Evolutionary conservation across 306 rosid species (phyloP), one percentile per base, ranked within the genome.

Genomic region (Cicer cuneatum): DNA sequence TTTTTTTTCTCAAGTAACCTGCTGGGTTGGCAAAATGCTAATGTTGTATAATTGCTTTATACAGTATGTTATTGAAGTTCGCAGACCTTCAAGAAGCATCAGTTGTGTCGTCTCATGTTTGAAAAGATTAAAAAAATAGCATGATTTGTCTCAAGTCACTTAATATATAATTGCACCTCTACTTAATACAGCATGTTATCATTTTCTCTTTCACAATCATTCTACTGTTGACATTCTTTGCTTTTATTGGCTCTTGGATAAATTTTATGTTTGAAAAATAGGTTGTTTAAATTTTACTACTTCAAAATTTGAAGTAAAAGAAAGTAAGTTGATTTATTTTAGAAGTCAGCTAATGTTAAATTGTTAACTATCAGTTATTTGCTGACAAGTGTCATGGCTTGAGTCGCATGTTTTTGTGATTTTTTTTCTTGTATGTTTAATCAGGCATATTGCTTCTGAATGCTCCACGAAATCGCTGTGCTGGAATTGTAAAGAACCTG

Each of bases 401-500:
- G 41, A 14, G 33, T 69, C 29, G 51, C 47, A 65, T 11, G 48
- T 4, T 18, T 73, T 53, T 68, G 33, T 65, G 7, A 60, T 62
- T 13, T 51, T 43, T 75, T 35, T 19, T 19, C 71, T 15, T 59
- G 18, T 53, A 71, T 81, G 61, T 70, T 58, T 83, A 53, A 35
- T 24, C 72, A 94, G 99, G 89, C 99, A 94, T 86, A 88, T 94
- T 80, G 97, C 96, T 81, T 88, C 97, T 14, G 99, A 94, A 84
- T 94, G 99, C 79, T 83, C 95, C 66, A 92, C 97, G 7, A 94
- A 94, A 74, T 90, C 99, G 0, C 86, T 94, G 68, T 94, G 97
- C 83, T 94, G 99, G 99, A 94, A 94, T 73, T 94, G 98, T 78
- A 88, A 96, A 48, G 98, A 94, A 81, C 91, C 97, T 18, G 98